Base-by-base conservation (phyloP, 108 stramenopile genomes). In the Parietichytrium sp. region DNA sequence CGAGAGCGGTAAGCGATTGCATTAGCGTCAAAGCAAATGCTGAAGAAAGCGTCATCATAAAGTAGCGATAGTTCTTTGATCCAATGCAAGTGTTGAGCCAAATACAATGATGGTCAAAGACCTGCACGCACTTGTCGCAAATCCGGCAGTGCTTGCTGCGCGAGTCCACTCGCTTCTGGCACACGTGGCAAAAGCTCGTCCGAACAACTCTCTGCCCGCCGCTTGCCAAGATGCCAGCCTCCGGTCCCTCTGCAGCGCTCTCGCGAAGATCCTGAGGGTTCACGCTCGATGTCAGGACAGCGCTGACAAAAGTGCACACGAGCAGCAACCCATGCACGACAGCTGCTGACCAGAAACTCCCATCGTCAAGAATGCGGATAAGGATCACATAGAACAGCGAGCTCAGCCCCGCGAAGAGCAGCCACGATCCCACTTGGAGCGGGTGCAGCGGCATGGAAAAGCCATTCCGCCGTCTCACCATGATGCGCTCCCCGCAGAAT, bases 41-140 rank as follows among this genome's bases (percentile, higher is more conserved):
- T n/a, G 20, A 45, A 1, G 45, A 13, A 6, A 72, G 20, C 10
- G 45, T 33, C 10, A 33, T 18, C 10, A 72, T 45, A 38, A 72
- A 72, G 20, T 8, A 45, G 23, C 10, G 10, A 25, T 72, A 72
- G 3, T 72, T 72, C 61, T 72, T 72, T 10, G 16, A 18, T 25
- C 61, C 61, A 20, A 72, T 72, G 81, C 94, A 94, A 10, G 93
- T 94, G 52, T 97, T 95, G 80, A 97, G 92, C 95, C 94, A 97
- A 83, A 91, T 88, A 86, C 96, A 97, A 83, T 97, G 96, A 85
- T 97, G 96, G 85, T 97, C 96, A 83, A 97, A 97, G n/a, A 85
- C 81, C 51, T 83, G 81, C 20, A 95, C 93, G 84, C 96, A 97
- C 82, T 97, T 97, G 83, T 97, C 90, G 84, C 96, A 97, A 79